Conservation (phyloP, 331 rosid genomes). For the Saraca asoca region DNA sequence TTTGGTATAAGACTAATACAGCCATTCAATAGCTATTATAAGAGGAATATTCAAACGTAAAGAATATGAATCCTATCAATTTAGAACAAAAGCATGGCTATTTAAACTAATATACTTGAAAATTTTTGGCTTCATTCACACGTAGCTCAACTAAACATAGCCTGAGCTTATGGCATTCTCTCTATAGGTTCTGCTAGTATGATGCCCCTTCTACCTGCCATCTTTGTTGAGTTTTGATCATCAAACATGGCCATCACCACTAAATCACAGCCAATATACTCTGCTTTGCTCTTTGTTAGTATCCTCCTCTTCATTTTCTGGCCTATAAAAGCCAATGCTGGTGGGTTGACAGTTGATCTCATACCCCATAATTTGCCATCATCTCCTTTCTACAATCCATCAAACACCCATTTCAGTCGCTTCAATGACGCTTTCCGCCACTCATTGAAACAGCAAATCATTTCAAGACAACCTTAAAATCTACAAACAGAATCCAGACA, state of each 20-base stretch:
- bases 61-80: background rate
- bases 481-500: slow-evolving; percentile 15
- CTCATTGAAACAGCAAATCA: slow-evolving; percentile 36
- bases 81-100: no score
- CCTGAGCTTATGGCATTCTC: background rate
- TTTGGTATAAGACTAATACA: no score
- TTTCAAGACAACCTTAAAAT: background rate
- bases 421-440: slow-evolving; percentile 39
- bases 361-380: slow-evolving; percentile 44
- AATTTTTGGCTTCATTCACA: no score
- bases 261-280: background rate
- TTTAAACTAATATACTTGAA: no score
- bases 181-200: background rate
- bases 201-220: background rate
- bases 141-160: no score
- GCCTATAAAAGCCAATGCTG: background rate
- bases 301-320: background rate
- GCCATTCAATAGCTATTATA: no score
- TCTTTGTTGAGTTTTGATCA: background rate
- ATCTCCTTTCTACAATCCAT: slow-evolving; percentile 40
- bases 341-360: slow-evolving; percentile 38
- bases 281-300: background rate
- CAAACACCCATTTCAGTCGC: slow-evolving; percentile 26
- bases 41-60: background rate
- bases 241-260: background rate